Percentiles rank a stretch among this genome's conserved stretches.
Evolutionary conservation across 2,329 filamentous ascomycete genomes (phyloP).

Genomic region (Colletotrichum endophyticum): DNA sequence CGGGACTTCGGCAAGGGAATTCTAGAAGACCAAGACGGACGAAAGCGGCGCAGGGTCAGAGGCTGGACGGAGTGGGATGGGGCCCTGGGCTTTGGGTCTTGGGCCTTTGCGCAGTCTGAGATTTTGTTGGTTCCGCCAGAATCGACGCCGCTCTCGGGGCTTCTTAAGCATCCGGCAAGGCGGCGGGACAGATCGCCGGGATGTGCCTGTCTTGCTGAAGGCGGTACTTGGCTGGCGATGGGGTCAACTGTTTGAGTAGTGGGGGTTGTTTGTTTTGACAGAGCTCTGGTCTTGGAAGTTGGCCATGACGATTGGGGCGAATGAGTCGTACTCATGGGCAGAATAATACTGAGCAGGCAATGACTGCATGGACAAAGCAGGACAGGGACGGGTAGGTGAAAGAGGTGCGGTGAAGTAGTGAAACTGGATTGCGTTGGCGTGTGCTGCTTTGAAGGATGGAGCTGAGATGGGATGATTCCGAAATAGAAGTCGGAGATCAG

Average conservation of each 20-base stretch:
- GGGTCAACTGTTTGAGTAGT: not conserved
- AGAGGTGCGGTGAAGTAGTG: not conserved
- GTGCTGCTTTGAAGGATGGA: not conserved
- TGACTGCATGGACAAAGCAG: not conserved
- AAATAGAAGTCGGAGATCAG: not conserved
- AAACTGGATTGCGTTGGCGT: not conserved
- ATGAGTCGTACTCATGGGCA: not conserved
- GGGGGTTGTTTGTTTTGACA: conserved; percentile 3
- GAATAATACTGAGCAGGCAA: not conserved
- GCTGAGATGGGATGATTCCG: not conserved
- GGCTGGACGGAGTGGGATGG: not conserved
- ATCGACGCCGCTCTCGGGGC: conserved; percentile 1
- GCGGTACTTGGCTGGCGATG: not conserved
- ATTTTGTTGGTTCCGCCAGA: not conserved
- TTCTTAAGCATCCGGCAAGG: not conserved
- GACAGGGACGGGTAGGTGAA: not conserved
- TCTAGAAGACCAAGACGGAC: not conserved
- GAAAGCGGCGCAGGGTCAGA: not conserved
- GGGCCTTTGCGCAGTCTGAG: not conserved
- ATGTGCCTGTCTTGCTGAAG: not conserved
- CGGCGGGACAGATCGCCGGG: not conserved
- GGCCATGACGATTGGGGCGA: not conserved
- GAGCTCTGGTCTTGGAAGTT: not conserved
- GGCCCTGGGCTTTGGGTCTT: not conserved
- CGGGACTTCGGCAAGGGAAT: not conserved